These are phyloP conservation scores for Inga oerstediana DNA, from an alignment of 306 rosid species.

Conservation along the genomic window DNA sequence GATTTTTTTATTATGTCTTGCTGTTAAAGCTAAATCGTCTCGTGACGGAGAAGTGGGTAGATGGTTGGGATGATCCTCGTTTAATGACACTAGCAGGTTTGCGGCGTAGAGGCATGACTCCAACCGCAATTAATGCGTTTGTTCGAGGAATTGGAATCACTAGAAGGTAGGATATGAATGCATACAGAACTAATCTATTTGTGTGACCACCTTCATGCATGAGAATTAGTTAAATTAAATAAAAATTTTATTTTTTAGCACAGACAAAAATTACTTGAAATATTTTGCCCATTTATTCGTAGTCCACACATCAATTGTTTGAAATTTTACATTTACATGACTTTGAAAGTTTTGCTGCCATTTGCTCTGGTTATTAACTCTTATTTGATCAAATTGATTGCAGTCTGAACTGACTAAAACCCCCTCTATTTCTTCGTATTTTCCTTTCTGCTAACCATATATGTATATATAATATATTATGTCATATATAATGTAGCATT, in stretches of 20 bases:
- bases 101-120: slow-evolving; percentile 84
- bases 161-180: slow-evolving; percentile 68
- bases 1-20: slow-evolving; percentile 29
- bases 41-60: slow-evolving; percentile 92
- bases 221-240: not conserved
- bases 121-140: slow-evolving; percentile 88
- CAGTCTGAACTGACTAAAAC: not conserved
- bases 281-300: not conserved
- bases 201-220: not conserved
- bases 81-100: slow-evolving; percentile 95
- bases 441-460: not conserved
- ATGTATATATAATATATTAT: not conserved
- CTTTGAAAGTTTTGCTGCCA: slow-evolving; percentile 9
- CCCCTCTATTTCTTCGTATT: not conserved
- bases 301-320: slow-evolving; percentile 1
- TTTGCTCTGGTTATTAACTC: not conserved
- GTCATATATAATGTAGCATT: not conserved
- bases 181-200: not conserved
- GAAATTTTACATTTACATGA: not conserved
- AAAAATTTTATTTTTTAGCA: slow-evolving; percentile 3
- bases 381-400: not conserved
- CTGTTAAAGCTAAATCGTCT: slow-evolving; percentile 76
- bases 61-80: slow-evolving; percentile 99
- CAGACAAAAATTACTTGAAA: not conserved
- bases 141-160: slow-evolving; percentile 97